Conservation (phyloP, 2,329 filamentous ascomycete genomes). For the Colletotrichum sp. region DNA sequence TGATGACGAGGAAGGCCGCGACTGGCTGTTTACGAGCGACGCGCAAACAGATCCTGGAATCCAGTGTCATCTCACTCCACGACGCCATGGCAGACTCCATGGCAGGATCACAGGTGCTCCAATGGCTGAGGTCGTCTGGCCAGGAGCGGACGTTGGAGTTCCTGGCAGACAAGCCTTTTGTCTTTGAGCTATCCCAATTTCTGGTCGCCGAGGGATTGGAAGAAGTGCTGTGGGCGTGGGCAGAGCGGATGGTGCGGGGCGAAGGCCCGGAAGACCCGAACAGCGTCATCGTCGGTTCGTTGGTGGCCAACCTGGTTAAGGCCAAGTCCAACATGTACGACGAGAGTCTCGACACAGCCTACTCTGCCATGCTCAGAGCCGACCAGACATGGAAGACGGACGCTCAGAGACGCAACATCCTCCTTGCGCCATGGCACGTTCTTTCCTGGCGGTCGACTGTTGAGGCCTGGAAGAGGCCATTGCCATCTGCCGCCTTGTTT, state of each 20-base stretch:
- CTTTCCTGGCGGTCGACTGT: conserved; percentile 60
- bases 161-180: conserved; percentile 40
- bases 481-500: conserved; percentile 53
- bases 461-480: conserved; percentile 47
- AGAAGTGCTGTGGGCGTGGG: conserved; percentile 58
- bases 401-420: conserved; percentile 36
- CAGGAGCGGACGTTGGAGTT: conserved; percentile 52
- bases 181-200: conserved; percentile 50
- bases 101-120: conserved; percentile 52
- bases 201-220: conserved; percentile 59
- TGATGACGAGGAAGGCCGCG: conserved; percentile 60
- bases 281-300: conserved; percentile 17
- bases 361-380: conserved; percentile 51
- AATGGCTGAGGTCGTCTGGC: conserved; percentile 60
- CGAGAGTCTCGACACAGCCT: conserved; percentile 54
- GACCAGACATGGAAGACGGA: conserved; percentile 44
- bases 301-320: conserved; percentile 47
- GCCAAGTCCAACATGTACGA: conserved; percentile 40
- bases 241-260: conserved; percentile 21
- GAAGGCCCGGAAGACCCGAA: conserved; percentile 17
- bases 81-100: conserved; percentile 44
- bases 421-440: conserved; percentile 49
- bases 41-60: conserved; percentile 41
- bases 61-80: conserved; percentile 34
- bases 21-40: conserved; percentile 59